Percentiles rank a stretch among this genome's conserved stretches.
Evolutionary conservation across 1,139 yeast genomes (phyloP).

Genomic region (Diutina rugosa): DNA sequence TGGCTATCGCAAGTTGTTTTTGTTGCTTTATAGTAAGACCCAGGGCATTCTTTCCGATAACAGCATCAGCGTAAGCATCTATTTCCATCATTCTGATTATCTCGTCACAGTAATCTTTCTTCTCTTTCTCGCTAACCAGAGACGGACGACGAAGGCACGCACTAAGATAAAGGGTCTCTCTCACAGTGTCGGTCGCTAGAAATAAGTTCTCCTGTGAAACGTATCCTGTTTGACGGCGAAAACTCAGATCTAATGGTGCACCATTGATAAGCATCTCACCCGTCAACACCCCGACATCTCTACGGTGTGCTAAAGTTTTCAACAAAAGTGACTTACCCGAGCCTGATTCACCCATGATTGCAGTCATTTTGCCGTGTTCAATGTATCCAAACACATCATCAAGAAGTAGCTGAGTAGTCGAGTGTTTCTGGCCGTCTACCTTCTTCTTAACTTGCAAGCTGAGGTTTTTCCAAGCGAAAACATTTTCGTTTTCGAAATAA

Average conservation of each 20-base stretch:
- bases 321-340: conserved; percentile 58
- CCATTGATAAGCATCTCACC: conserved; percentile 59
- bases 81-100: conserved; percentile 43
- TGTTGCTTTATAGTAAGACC: conserved; percentile 59
- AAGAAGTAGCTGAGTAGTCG: conserved; percentile 14
- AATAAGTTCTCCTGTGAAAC: conserved; percentile 59
- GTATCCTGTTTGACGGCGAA: conserved; percentile 51
- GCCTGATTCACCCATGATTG: conserved; percentile 60
- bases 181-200: conserved; percentile 40
- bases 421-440: conserved; percentile 11
- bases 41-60: conserved; percentile 42
- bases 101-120: conserved; percentile 33
- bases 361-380: conserved; percentile 52
- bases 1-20: conserved; percentile 55
- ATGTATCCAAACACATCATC: conserved; percentile 52
- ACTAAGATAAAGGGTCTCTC: conserved; percentile 49
- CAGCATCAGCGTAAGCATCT: conserved; percentile 50
- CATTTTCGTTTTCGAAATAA: conserved; percentile 9
- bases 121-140: conserved; percentile 11
- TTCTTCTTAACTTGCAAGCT: conserved; percentile 12
- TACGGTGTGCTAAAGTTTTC: conserved; percentile 46
- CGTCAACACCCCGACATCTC: conserved; percentile 44
- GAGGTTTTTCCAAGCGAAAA: conserved; percentile 34
- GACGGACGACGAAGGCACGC: conserved; percentile 47
- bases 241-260: conserved; percentile 23